Base-by-base conservation (phyloP, 495 filamentous ascomycete genomes). In the Hypoxylon rickii region DNA sequence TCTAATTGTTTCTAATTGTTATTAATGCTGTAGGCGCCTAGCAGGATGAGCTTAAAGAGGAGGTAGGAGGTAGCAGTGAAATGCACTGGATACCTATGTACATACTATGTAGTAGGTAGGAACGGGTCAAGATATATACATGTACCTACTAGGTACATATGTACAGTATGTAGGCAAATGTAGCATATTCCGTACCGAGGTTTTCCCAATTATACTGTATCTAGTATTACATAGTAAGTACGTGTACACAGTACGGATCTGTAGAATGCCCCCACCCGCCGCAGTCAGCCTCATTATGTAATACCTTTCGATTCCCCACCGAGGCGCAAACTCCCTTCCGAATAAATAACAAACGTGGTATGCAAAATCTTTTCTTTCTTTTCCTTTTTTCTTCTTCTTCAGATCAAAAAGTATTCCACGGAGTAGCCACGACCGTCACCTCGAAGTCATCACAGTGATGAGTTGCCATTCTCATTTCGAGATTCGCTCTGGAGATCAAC, bases 361-460 rank as follows among this genome's bases (percentile, higher is more conserved):
- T 2, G 21, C 6, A 26, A 54, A 55, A 48, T 51, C 61, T 51
- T 51, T 37, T 50, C 48, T 47, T 36, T n/a, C 36, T 31, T 38
- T 51, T 61, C 45, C 44, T 64, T 51, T 61, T 56, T 52, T 70
- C 72, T 70, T 61, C 51, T 73, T 74, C 70, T 44, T 68, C 63
- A 78, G 74, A 79, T 79, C 76, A 79, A 79, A 79, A 79, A 79
- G 76, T 75, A 67, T 61, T 63, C n/a, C 58, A 75, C 74, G 73
- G 70, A 76, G 74, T 60, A 70, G 76, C 76, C 76, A 78, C 76
- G 76, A 78, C 76, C 73, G 61, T 70, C 74, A 77, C 71, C 70
- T 72, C 70, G 63, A 67, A 18, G 48, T 64, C 51, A 15, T 73
- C 54, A 78, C 76, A 74, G 74, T 77, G 74, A 70, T 63, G 72